Conservation (phyloP, 2,329 filamentous ascomycete genomes). For the Furcasterigmium furcatum region DNA sequence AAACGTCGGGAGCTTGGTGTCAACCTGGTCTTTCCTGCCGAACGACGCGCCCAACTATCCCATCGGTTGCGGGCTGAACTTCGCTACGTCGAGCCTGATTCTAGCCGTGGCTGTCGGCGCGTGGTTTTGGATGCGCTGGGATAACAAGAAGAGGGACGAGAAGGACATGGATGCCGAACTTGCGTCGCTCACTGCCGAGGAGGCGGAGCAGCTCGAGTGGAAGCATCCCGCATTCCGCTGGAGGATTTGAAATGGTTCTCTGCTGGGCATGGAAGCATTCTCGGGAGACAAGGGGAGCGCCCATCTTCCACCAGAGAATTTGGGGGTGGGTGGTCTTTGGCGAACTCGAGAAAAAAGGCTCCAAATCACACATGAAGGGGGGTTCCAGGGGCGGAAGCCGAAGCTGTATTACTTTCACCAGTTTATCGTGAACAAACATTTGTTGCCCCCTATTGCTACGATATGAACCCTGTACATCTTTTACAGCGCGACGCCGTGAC, state of each 20-base stretch:
- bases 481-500: too few species aligned
- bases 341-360: too few species aligned
- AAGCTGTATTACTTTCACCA: too few species aligned
- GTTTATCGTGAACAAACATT: too few species aligned
- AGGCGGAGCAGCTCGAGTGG: constrained; percentile 11
- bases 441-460: too few species aligned
- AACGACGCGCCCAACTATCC: constrained; percentile 10
- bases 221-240: constrained; percentile 14
- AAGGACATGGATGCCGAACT: constrained; percentile 6
- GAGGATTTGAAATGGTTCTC: not conserved
- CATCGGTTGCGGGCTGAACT: constrained; percentile 12
- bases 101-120: constrained; percentile 2
- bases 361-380: too few species aligned
- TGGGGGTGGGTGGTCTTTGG: too few species aligned
- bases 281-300: too few species aligned
- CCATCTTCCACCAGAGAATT: too few species aligned
- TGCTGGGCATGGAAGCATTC: too few species aligned
- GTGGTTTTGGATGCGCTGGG: constrained; percentile 11
- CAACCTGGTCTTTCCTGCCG: constrained; percentile 13
- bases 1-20: constrained; percentile 10
- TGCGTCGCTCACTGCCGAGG: constrained; percentile 1
- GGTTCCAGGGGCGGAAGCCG: too few species aligned
- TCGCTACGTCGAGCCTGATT: constrained; percentile 6
- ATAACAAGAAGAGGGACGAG: constrained; percentile 10
- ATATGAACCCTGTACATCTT: too few species aligned